Evolutionary conservation across 495 filamentous ascomycete genomes (phyloP).

Genomic region (Schizothecium vesticola): DNA sequence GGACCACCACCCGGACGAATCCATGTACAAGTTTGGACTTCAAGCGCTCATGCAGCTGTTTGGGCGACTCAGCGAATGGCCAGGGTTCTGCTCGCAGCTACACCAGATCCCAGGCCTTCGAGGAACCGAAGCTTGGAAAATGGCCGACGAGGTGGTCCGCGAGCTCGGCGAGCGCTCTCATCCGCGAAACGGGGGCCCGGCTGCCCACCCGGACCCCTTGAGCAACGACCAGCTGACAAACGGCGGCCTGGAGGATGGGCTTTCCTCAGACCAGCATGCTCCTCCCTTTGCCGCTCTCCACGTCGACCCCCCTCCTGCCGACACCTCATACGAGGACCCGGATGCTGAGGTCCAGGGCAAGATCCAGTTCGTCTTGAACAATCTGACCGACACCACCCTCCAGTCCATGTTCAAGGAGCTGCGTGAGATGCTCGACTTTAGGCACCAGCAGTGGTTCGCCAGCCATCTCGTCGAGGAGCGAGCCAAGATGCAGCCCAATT

Average conservation of each 20-base stretch:
- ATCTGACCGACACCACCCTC: slow-evolving; percentile 83
- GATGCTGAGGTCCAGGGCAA: slow-evolving; percentile 81
- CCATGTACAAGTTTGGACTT: slow-evolving; percentile 98
- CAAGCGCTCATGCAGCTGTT: slow-evolving; percentile 88
- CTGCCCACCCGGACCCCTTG: slow-evolving; percentile 11
- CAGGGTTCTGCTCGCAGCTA: slow-evolving; percentile 77
- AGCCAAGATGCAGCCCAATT: slow-evolving; percentile 94
- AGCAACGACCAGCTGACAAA: slow-evolving; percentile 46
- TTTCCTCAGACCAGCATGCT: slow-evolving; percentile 46
- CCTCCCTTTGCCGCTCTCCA: slow-evolving; percentile 69
- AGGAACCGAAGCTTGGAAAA: slow-evolving; percentile 75
- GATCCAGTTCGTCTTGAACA: slow-evolving; percentile 93
- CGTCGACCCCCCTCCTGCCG: slow-evolving; percentile 58
- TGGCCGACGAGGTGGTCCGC: slow-evolving; percentile 72
- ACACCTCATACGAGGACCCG: slow-evolving; percentile 68
- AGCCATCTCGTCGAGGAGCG: slow-evolving; percentile 92
- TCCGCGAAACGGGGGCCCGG: slow-evolving; percentile 38
- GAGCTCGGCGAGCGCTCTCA: slow-evolving; percentile 52
- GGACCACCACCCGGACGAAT: slow-evolving; percentile 69
- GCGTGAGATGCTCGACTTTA: slow-evolving; percentile 66
- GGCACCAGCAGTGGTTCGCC: slow-evolving; percentile 93
- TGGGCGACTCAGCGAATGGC: slow-evolving; percentile 82
- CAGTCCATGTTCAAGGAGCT: slow-evolving; percentile 75
- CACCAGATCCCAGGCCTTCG: slow-evolving; percentile 74
- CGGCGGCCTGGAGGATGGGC: slow-evolving; percentile 58